A percentile compares a stretch with the other conserved stretches of the same genome.
phyloP scores from a whole-genome alignment of 768 basidiomycete species.

The Russula virescens region DNA sequence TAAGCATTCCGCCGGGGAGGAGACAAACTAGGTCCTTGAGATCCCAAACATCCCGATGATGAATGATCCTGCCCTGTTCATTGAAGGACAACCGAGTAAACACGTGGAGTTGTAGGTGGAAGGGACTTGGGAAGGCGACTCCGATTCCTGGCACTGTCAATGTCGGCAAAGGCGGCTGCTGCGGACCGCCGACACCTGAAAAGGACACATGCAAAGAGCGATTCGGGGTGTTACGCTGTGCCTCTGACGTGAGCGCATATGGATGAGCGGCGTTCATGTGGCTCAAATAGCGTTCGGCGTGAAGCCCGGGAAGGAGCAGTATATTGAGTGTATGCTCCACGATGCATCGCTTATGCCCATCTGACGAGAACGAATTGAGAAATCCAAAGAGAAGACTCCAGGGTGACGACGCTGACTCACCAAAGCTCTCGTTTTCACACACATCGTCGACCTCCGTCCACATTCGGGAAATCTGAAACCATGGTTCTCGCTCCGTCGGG shows the following conservation, averaged over 20 bases:
- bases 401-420: slow-evolving; percentile 36
- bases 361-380: slow-evolving; percentile 33
- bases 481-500: slow-evolving; percentile 33
- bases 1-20: slow-evolving; percentile 59
- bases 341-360: slow-evolving; percentile 66
- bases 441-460: slow-evolving; percentile 75
- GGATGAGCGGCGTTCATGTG: slow-evolving; percentile 29
- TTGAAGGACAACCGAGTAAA: slow-evolving; percentile 73
- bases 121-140: slow-evolving; percentile 62
- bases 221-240: slow-evolving; percentile 19
- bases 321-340: slow-evolving; percentile 79
- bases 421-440: slow-evolving; percentile 75
- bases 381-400: background rate
- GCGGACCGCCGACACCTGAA: slow-evolving; percentile 16
- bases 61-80: slow-evolving; percentile 73
- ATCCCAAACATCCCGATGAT: slow-evolving; percentile 80
- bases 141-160: slow-evolving; percentile 56
- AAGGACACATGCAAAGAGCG: slow-evolving; percentile 27
- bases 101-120: slow-evolving; percentile 69
- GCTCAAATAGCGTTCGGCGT: slow-evolving; percentile 31
- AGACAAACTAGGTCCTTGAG: slow-evolving; percentile 70
- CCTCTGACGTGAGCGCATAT: slow-evolving; percentile 18
- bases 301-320: slow-evolving; percentile 67
- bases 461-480: slow-evolving; percentile 59
- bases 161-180: slow-evolving; percentile 38